A percentile compares a stretch with the other conserved stretches of the same genome.
Evolutionary conservation across 2,329 filamentous ascomycete genomes (phyloP).

Genomic region (Aureobasidium namibiae): DNA sequence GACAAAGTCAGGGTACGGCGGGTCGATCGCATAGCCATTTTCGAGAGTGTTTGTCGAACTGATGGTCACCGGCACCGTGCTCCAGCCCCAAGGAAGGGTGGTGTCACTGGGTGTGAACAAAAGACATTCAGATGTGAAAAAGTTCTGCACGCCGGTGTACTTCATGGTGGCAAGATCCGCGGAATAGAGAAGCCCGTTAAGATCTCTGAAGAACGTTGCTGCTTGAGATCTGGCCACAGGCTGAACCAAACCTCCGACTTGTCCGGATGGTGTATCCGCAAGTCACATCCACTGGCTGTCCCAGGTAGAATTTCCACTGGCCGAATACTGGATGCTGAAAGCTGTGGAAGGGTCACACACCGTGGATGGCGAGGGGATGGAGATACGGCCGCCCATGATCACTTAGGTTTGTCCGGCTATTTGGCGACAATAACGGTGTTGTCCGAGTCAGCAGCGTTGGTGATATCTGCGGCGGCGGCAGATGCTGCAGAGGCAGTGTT

Average conservation of each 20-base stretch:
- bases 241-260: not conserved
- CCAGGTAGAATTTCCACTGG: not conserved
- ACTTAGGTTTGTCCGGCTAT: not conserved
- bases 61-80: not conserved
- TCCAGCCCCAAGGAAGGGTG: not conserved
- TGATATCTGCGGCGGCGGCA: not conserved
- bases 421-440: not conserved
- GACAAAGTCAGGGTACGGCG: too few species aligned
- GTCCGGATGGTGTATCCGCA: not conserved
- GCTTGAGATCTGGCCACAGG: not conserved
- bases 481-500: not conserved
- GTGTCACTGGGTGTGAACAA: not conserved
- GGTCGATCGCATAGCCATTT: not conserved
- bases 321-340: not conserved
- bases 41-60: not conserved
- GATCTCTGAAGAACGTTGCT: not conserved
- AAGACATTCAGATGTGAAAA: not conserved
- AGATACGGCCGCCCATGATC: not conserved
- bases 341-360: not conserved
- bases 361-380: not conserved
- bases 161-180: not conserved
- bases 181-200: not conserved
- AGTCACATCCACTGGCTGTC: not conserved
- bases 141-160: not conserved
- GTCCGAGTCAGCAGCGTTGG: not conserved